Conservation (phyloP, 2,329 filamentous ascomycete genomes). For the Ophiostoma novo-ulmi region DNA sequence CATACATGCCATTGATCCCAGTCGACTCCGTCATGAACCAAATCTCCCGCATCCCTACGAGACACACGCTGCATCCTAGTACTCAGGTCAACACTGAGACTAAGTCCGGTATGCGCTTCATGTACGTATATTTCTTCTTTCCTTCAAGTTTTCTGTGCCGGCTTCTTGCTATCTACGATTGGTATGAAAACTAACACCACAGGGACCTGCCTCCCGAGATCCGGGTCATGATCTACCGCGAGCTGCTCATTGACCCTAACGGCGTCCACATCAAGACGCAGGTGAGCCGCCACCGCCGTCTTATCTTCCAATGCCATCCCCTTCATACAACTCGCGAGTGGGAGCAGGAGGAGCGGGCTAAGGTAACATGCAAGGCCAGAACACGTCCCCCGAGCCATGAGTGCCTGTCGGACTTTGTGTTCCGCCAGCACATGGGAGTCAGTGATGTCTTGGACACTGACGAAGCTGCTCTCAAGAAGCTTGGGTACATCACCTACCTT, state of each 20-base stretch:
- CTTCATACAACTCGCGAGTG: not conserved
- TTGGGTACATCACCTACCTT: not conserved
- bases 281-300: not conserved
- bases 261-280: conserved; percentile 13
- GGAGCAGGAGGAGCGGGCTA: not conserved
- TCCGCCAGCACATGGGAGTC: not conserved
- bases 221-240: conserved; percentile 40
- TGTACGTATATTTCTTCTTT: not conserved
- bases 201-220: conserved; percentile 44
- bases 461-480: not conserved
- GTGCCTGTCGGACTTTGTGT: not conserved
- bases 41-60: not conserved
- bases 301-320: conserved; percentile 15
- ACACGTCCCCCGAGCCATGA: conserved; percentile 1
- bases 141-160: not conserved
- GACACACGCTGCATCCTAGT: not conserved
- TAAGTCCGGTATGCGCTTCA: not conserved
- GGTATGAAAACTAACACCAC: not conserved
- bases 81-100: not conserved
- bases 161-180: not conserved
- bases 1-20: not conserved
- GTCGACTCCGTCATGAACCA: not conserved
- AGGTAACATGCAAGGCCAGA: not conserved
- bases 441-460: not conserved
- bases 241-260: conserved; percentile 4